Evolutionary conservation across 768 basidiomycete genomes (phyloP).

Genomic region (Mycena chlorophos): DNA sequence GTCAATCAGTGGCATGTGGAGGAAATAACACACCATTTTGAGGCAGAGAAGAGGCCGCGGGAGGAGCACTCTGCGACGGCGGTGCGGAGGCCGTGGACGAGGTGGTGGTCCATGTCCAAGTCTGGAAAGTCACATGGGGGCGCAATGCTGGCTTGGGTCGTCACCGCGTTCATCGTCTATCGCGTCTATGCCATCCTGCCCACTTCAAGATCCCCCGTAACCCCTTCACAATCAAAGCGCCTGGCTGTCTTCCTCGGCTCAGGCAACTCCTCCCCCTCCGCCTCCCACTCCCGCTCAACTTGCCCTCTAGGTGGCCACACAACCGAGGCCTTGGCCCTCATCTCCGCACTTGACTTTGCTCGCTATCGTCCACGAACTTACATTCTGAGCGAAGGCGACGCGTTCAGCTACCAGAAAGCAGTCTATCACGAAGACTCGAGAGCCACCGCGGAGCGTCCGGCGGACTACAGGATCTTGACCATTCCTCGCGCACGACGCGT

Average conservation of each 20-base stretch:
- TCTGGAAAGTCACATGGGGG: not conserved
- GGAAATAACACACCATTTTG: constrained; percentile 65
- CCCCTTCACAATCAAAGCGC: constrained; percentile 14
- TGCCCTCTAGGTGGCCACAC: constrained; percentile 83
- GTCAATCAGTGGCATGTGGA: constrained; percentile 8
- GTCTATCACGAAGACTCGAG: constrained; percentile 56
- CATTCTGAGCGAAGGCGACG: constrained; percentile 79
- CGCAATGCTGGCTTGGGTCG: not conserved
- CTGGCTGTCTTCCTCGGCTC: constrained; percentile 93
- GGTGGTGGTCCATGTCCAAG: constrained; percentile 44
- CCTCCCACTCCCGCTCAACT: constrained; percentile 4
- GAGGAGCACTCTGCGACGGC: constrained; percentile 75
- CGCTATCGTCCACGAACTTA: constrained; percentile 81
- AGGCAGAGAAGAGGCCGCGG: constrained; percentile 65
- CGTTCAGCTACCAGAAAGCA: constrained; percentile 74
- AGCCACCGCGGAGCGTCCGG: constrained; percentile 20
- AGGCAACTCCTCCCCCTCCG: constrained; percentile 48
- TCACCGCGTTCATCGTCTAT: constrained; percentile 1
- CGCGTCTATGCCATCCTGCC: constrained; percentile 19
- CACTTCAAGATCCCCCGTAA: not conserved
- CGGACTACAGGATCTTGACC: constrained; percentile 51
- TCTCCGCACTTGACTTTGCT: constrained; percentile 70
- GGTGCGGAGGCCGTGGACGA: constrained; percentile 55
- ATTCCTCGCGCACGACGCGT: constrained; percentile 89
- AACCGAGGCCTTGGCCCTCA: constrained; percentile 74